Conservation (phyloP, 2,329 filamentous ascomycete species). For the Emergomyces pasteurianus region DNA sequence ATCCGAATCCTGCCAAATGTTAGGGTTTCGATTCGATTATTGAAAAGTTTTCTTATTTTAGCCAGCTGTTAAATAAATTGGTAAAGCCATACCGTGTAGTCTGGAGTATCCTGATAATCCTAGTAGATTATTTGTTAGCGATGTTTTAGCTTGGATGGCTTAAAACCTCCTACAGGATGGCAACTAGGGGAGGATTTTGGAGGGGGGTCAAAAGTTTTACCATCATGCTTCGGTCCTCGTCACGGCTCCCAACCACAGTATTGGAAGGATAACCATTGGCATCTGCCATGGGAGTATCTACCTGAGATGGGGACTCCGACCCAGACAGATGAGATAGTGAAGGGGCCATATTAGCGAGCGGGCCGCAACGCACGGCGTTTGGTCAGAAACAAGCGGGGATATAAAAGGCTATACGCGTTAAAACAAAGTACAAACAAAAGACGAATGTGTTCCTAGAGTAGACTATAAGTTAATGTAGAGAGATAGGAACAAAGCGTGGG, state of each 20-base stretch:
- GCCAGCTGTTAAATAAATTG: not conserved
- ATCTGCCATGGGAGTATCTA: constrained; percentile 38
- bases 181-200: not conserved
- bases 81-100: constrained; percentile 42
- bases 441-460: not conserved
- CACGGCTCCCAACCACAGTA: constrained; percentile 23
- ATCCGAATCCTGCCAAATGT: constrained; percentile 44
- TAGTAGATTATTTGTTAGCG: constrained; percentile 13
- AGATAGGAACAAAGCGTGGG: not conserved
- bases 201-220: constrained; percentile 19
- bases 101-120: constrained; percentile 47
- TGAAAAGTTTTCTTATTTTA: no score
- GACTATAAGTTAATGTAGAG: no score
- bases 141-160: not conserved
- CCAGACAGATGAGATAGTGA: constrained; percentile 20
- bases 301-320: constrained; percentile 32
- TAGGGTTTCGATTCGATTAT: not conserved
- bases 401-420: constrained; percentile 3
- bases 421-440: not conserved
- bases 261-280: constrained; percentile 24
- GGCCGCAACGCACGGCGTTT: constrained; percentile 1
- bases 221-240: constrained; percentile 27
- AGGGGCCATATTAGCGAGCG: constrained; percentile 28
- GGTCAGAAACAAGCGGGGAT: not conserved
- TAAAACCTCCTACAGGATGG: not conserved